Percentiles rank a stretch among this genome's conserved stretches.
Evolutionary conservation across 2,329 filamentous ascomycete genomes (phyloP).

Genomic region (Dactylellina cionopaga): DNA sequence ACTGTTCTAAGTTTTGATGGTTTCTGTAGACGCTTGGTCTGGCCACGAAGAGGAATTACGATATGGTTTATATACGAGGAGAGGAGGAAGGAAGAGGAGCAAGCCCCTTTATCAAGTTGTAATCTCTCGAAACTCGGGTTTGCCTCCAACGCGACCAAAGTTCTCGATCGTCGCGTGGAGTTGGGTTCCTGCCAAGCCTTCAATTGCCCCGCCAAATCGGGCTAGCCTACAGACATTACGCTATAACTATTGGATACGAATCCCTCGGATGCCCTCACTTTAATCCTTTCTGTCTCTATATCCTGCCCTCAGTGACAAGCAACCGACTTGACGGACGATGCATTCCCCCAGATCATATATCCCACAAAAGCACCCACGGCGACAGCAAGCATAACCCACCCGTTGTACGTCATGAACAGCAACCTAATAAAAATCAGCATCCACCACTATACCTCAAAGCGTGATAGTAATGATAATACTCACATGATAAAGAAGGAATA

Average conservation of each 20-base stretch:
- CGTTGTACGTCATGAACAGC: slow-evolving; percentile 99
- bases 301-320: slow-evolving; percentile 78
- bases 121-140: no score
- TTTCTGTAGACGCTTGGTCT: no score
- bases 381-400: slow-evolving; percentile 94
- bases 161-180: slow-evolving; percentile 42
- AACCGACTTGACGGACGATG: slow-evolving; percentile 80
- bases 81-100: background rate
- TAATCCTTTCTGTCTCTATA: background rate
- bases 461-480: slow-evolving; percentile 63
- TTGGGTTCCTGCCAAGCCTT: slow-evolving; percentile 46
- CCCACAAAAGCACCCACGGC: slow-evolving; percentile 88
- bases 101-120: slow-evolving; percentile 13
- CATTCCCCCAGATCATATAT: slow-evolving; percentile 78
- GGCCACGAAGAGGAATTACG: background rate
- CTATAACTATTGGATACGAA: no score
- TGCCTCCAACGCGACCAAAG: slow-evolving; percentile 18
- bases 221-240: slow-evolving; percentile 8
- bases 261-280: no score
- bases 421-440: slow-evolving; percentile 71
- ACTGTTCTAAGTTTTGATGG: no score
- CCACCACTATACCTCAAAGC: background rate
- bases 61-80: background rate
- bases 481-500: slow-evolving; percentile 99
- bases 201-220: slow-evolving; percentile 35